phyloP scores from a whole-genome alignment of 2,329 filamentous ascomycete species.

The Nemania abortiva region DNA sequence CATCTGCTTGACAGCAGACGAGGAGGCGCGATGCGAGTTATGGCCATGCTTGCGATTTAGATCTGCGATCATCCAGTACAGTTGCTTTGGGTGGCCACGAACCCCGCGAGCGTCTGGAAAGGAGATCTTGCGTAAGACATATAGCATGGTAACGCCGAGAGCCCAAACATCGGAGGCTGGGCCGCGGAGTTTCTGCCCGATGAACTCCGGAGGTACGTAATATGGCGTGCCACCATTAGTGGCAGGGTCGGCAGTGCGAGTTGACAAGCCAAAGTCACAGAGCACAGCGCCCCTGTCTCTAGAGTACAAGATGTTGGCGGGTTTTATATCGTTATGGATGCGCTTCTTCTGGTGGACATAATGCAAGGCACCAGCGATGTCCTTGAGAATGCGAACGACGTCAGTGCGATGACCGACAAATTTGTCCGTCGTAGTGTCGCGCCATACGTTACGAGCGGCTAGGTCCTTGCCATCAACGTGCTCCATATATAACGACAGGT shows the following conservation, averaged over 20 bases:
- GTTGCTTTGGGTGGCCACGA: constrained; percentile 60
- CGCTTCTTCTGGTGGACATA: constrained; percentile 67
- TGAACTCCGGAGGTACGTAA: constrained; percentile 72
- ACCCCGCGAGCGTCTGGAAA: constrained; percentile 66
- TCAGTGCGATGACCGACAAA: constrained; percentile 65
- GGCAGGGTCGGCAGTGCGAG: constrained; percentile 59
- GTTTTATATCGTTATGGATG: constrained; percentile 73
- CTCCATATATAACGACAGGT: constrained; percentile 72
- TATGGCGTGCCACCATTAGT: constrained; percentile 70
- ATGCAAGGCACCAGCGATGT: constrained; percentile 66
- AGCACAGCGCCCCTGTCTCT: constrained; percentile 69
- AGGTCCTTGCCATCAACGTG: constrained; percentile 69
- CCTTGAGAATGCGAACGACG: constrained; percentile 64
- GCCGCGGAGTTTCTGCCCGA: constrained; percentile 66
- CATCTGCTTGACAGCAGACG: constrained; percentile 64
- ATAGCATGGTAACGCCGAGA: constrained; percentile 71
- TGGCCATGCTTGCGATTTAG: constrained; percentile 59
- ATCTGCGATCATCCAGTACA: constrained; percentile 71
- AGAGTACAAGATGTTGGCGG: constrained; percentile 71
- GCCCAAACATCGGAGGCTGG: constrained; percentile 70
- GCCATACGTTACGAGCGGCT: constrained; percentile 63
- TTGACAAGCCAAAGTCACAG: constrained; percentile 71
- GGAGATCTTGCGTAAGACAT: constrained; percentile 66
- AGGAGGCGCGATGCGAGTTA: constrained; percentile 41
- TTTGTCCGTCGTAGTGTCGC: constrained; percentile 59